These are phyloP conservation scores for Penicillium fimorum DNA, from an alignment of 495 filamentous ascomycete species.

Conservation along the genomic window DNA sequence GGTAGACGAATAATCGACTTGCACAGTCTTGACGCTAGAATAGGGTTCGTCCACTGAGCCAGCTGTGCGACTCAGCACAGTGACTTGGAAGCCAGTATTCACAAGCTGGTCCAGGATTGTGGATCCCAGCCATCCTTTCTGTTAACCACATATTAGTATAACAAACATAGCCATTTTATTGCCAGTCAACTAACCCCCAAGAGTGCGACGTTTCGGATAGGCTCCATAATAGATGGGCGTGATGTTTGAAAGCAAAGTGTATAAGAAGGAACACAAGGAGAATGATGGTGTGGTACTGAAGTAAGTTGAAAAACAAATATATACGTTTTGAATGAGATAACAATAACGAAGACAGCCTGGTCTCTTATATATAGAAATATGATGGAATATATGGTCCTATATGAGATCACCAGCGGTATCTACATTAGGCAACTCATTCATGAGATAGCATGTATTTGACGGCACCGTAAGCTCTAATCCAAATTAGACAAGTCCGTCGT, in stretches of 20 bases:
- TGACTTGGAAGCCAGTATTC: neutral
- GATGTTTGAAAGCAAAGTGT: neutral
- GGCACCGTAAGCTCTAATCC: neutral
- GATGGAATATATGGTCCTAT: neutral
- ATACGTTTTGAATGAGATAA: neutral
- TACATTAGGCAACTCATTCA: neutral
- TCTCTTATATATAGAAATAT: neutral
- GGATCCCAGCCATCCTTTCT: conserved; percentile 1
- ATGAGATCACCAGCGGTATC: neutral
- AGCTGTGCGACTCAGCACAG: neutral
- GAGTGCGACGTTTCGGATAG: neutral
- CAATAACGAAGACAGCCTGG: neutral
- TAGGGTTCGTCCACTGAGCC: neutral
- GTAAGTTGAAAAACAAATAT: neutral
- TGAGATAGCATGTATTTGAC: neutral
- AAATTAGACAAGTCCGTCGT: neutral
- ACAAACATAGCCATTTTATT: neutral
- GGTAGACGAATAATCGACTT: conserved; percentile 26
- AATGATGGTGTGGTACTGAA: too few species aligned
- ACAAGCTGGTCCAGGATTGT: neutral
- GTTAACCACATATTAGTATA: neutral
- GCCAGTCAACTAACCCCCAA: neutral
- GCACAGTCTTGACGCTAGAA: neutral
- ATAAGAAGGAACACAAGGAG: neutral
- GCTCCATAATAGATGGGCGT: neutral